Evolutionary conservation across 2,329 filamentous ascomycete genomes (phyloP), one percentile per base, ranked within the genome.

Genomic region (Aspergillus novofumigatus): DNA sequence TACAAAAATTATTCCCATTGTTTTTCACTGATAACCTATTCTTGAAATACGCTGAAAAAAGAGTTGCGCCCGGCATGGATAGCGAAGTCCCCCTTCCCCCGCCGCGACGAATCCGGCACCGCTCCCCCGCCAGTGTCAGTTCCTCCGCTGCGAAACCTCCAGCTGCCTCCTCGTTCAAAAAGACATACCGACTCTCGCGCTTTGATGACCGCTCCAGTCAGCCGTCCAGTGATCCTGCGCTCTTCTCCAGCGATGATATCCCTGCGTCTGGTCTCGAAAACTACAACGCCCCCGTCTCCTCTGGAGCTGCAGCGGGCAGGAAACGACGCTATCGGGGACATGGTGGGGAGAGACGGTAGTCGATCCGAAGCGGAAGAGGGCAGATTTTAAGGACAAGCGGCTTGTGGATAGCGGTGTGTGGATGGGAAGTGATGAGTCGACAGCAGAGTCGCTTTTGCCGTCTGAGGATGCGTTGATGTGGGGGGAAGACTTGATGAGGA

Each of bases 181-280:
- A 67, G 47, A 53, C 69, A 14, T 62, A 67, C 55, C 64, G 64
- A 17, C 58, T 69, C 3, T 67, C 69, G 45, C 68, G 69, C 21
- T 67, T 72, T 42, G 70, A 74, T 51, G 72, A 74, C 53, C 63
- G 65, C 42, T 74, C 72, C 14, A 74, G 71, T 55, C 70, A 73
- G 47, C 73, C 72, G 1, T 78, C 75, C 0, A 77, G 71, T 53
- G 77, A 80, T 52, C 75, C 77, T 0, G 76, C 77, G 1, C 63
- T 79, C 1, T 80, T 80, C 65, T 79, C 77, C 0, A 78, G 77
- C 56, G 77, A 80, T 54, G 77, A 79, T 52, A 72, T 77, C 50
- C 74, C 77, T 11, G 76, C 72, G 0, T 77, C 76, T 0, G 75
- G 75, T 0, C 59, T 78, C 14, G 77, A 79, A 62, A 78, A 79